phyloP scores from a whole-genome alignment of 2,329 filamentous ascomycete species.

The Myriosclerotinia curreyana region DNA sequence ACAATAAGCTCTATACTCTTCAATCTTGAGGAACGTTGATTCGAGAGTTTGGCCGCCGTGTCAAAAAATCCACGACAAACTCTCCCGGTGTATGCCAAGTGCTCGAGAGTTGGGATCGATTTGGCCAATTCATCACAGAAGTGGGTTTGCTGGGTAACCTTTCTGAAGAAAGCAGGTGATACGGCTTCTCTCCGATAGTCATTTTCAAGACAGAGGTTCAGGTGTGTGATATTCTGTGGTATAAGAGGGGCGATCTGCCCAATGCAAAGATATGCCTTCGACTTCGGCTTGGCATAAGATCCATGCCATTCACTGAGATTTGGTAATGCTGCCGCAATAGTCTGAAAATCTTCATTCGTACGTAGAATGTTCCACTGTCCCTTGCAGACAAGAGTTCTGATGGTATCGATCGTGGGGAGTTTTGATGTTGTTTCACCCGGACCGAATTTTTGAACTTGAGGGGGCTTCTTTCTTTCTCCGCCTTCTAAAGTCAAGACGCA shows the following conservation, averaged over 20 bases:
- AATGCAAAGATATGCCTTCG: constrained; percentile 70
- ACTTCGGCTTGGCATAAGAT: constrained; percentile 65
- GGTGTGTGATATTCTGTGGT: constrained; percentile 56
- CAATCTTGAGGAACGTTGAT: constrained; percentile 49
- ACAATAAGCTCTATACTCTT: constrained; percentile 69
- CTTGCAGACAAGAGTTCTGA: constrained; percentile 67
- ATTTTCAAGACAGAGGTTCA: constrained; percentile 68
- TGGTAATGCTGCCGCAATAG: constrained; percentile 60
- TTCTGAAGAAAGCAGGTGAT: constrained; percentile 59
- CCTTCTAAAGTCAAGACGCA: constrained; percentile 70
- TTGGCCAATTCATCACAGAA: constrained; percentile 63
- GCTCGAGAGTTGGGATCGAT: constrained; percentile 60
- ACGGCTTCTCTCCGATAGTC: constrained; percentile 65
- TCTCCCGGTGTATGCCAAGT: constrained; percentile 69
- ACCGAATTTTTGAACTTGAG: constrained; percentile 58
- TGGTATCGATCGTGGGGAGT: constrained; percentile 43
- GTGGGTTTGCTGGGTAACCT: constrained; percentile 56
- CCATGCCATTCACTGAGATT: constrained; percentile 57
- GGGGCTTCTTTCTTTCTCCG: constrained; percentile 73
- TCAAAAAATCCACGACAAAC: constrained; percentile 69
- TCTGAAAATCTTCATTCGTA: constrained; percentile 58
- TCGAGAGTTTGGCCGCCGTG: constrained; percentile 49
- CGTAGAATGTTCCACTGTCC: constrained; percentile 77
- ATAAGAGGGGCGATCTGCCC: constrained; percentile 59
- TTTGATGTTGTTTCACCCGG: constrained; percentile 15